A percentile compares a stretch with the other conserved stretches of the same genome.
These are phyloP conservation scores for Salix koriyanagi DNA, from an alignment of 345 rosid species.

Conservation along the genomic window DNA sequence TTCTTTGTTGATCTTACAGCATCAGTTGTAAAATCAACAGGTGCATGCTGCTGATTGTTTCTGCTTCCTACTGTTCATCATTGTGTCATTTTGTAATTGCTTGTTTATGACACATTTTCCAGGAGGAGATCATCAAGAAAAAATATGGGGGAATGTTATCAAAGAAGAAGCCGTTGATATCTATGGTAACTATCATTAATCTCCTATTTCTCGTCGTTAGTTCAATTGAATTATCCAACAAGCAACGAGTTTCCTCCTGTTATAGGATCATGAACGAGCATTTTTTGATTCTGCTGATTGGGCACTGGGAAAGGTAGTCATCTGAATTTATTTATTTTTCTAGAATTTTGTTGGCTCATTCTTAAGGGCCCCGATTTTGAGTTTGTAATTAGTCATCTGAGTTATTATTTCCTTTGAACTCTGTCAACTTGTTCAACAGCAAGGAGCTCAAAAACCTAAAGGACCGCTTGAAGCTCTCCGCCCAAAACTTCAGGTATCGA, in stretches of 20 bases:
- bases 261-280: conserved; percentile 66
- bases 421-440: conserved; percentile 31
- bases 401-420: background rate
- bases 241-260: background rate
- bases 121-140: conserved; percentile 64
- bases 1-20: too few species aligned
- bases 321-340: background rate
- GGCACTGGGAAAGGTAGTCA: conserved; percentile 77
- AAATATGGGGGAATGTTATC: conserved; percentile 70
- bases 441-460: conserved; percentile 76
- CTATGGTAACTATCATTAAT: conserved; percentile 43
- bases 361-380: background rate
- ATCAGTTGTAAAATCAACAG: too few species aligned
- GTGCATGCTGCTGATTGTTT: too few species aligned
- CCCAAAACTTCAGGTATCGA: conserved; percentile 70
- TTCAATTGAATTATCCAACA: background rate
- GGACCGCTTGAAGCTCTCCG: conserved; percentile 83
- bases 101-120: conserved; percentile 1
- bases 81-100: background rate
- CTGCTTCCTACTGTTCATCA: background rate
- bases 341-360: background rate
- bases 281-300: conserved; percentile 94
- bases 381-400: background rate
- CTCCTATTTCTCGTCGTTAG: background rate
- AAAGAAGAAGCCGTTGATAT: conserved; percentile 66